phyloP scores from a whole-genome alignment of 2,329 filamentous ascomycete genomes.

The Calonectria multiphialidica region DNA sequence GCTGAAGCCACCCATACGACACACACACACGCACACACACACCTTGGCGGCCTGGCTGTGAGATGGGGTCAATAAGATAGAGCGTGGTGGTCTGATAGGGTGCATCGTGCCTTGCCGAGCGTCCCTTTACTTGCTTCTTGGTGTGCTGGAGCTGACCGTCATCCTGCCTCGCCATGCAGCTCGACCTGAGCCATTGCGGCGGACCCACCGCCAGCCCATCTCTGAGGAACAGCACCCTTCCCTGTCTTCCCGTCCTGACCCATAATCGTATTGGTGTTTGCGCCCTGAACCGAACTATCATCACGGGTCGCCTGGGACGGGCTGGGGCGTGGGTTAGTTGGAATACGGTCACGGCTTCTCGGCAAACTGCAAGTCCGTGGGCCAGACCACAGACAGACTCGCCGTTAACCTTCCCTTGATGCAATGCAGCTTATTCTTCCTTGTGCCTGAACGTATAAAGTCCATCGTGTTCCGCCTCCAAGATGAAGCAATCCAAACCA shows the following conservation, averaged over 20 bases:
- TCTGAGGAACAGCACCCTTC: neutral
- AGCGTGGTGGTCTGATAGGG: constrained; percentile 15
- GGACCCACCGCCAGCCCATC: constrained; percentile 16
- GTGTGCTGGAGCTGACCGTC: constrained; percentile 18
- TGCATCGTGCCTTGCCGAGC: constrained; percentile 5
- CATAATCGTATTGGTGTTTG: neutral
- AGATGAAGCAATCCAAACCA: neutral
- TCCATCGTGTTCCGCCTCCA: constrained; percentile 16
- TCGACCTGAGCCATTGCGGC: constrained; percentile 18
- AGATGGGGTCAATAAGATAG: constrained; percentile 19
- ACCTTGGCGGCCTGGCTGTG: neutral
- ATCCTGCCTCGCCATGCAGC: constrained; percentile 23
- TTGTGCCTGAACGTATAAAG: constrained; percentile 33
- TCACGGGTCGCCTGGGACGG: neutral
- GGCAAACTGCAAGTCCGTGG: constrained; percentile 1
- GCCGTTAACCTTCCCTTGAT: constrained; percentile 2
- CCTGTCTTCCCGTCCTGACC: neutral
- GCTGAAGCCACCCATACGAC: constrained; percentile 21
- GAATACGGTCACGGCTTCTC: constrained; percentile 5
- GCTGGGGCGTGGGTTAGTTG: neutral
- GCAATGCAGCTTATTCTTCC: neutral
- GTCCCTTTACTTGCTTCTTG: neutral
- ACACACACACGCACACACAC: neutral
- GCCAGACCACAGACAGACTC: neutral
- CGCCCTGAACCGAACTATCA: constrained; percentile 2